These are phyloP conservation scores for Talaromyces sp. DNA, from an alignment of 2,329 filamentous ascomycete species.

Conservation along the genomic window DNA sequence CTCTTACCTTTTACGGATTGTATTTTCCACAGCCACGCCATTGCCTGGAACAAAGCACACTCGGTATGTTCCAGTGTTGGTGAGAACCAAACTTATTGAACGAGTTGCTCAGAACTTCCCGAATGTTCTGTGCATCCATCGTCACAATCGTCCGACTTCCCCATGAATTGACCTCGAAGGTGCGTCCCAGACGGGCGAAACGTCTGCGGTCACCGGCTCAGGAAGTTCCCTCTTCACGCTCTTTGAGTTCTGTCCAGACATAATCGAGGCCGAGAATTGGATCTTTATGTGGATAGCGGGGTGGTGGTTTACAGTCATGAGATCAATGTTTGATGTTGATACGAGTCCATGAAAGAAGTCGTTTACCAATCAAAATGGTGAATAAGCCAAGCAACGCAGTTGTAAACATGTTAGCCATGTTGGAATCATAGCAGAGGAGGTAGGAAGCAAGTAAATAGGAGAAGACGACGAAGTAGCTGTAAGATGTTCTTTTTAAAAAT, in stretches of 20 bases:
- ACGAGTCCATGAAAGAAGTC: neutral
- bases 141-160: neutral
- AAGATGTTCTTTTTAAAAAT: neutral
- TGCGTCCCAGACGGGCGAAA: conserved; percentile 3
- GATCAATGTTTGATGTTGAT: neutral
- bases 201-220: neutral
- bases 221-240: neutral
- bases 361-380: neutral
- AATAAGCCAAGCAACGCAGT: neutral
- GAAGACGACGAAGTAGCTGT: too few relatives aligned
- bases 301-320: conserved; percentile 8
- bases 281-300: conserved; percentile 12
- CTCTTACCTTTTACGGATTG: neutral
- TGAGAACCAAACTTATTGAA: too few relatives aligned
- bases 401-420: neutral
- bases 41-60: neutral
- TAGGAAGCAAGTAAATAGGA: neutral
- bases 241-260: conserved; percentile 7
- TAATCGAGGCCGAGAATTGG: conserved; percentile 13
- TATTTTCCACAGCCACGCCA: neutral
- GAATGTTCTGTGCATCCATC: conserved; percentile 12
- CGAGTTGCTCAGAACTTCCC: conserved; percentile 11
- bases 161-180: conserved; percentile 17
- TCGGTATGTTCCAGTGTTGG: too few relatives aligned
- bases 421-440: neutral